phyloP scores from a whole-genome alignment of 352 stramenopile species.

The Saprolegnia parasitica region DNA sequence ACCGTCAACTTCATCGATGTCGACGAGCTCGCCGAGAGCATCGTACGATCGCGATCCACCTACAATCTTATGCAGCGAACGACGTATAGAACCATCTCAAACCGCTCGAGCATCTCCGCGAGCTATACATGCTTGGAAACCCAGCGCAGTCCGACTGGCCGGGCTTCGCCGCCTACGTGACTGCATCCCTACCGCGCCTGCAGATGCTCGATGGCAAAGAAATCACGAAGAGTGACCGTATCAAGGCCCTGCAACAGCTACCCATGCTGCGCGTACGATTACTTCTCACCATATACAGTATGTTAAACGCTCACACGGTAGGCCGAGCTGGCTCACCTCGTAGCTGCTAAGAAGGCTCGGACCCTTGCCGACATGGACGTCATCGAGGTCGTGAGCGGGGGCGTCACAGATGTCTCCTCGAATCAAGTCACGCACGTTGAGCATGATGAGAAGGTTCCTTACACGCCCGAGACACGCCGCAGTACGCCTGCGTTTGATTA shows the following conservation, averaged over 20 bases:
- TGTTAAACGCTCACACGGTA: slow-evolving; percentile 25
- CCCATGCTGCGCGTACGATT: slow-evolving; percentile 22
- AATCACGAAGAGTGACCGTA: slow-evolving; percentile 78
- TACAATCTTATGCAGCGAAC: neutral
- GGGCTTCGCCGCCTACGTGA: slow-evolving; percentile 76
- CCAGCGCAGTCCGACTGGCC: slow-evolving; percentile 77
- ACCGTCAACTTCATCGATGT: slow-evolving; percentile 96
- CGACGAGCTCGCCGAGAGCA: slow-evolving; percentile 80
- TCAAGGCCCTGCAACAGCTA: slow-evolving; percentile 83
- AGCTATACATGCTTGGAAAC: slow-evolving; percentile 95
- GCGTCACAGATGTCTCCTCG: slow-evolving; percentile 43
- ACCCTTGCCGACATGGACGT: slow-evolving; percentile 32
- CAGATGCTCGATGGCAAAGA: slow-evolving; percentile 87
- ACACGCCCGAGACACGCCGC: slow-evolving; percentile 53
- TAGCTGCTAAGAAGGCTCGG: slow-evolving; percentile 1
- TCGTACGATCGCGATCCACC: slow-evolving; percentile 38
- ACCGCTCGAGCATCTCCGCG: slow-evolving; percentile 68
- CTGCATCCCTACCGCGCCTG: slow-evolving; percentile 81
- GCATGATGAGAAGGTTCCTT: slow-evolving; percentile 50
- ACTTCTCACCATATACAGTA: neutral
- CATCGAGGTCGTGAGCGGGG: slow-evolving; percentile 38
- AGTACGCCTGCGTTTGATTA: slow-evolving; percentile 5
- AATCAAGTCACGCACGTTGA: neutral
- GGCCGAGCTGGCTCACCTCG: slow-evolving; percentile 29
- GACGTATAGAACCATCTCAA: slow-evolving; percentile 57